Percentiles rank a stretch among this genome's conserved stretches.
Conservation (phyloP, 768 basidiomycete species). For the Rhizopogon roseolus region DNA sequence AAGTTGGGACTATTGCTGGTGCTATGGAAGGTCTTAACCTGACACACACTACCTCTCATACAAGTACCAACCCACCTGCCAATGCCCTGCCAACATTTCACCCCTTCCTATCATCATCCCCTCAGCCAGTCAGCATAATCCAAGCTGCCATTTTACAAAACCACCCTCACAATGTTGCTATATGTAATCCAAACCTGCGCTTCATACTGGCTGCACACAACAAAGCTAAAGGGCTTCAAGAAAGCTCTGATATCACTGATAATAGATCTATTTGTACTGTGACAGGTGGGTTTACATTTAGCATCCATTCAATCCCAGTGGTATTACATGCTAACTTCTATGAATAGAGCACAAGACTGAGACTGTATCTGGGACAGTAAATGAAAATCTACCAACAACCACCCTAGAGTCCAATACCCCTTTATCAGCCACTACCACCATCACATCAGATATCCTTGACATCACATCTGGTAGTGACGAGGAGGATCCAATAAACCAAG, state of each 20-base stretch:
- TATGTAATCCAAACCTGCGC: neutral
- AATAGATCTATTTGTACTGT: neutral
- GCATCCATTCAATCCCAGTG: neutral
- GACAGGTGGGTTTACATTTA: neutral
- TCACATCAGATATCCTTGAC: neutral
- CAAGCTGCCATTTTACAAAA: neutral
- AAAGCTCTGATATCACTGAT: neutral
- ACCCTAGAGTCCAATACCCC: neutral
- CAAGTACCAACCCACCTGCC: neutral
- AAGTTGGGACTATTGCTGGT: neutral
- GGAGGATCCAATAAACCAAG: neutral
- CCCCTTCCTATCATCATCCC: neutral
- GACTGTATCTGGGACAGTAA: neutral
- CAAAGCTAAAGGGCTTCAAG: too few relatives aligned
- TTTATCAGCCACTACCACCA: too few relatives aligned
- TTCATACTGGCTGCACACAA: neutral
- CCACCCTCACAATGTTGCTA: neutral
- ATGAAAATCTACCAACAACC: neutral
- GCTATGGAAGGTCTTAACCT: neutral
- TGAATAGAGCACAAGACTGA: neutral
- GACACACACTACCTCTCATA: too few relatives aligned
- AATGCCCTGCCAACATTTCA: neutral
- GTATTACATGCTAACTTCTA: neutral
- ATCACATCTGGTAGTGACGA: neutral
- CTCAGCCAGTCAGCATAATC: neutral